Percentiles rank a stretch among this genome's conserved stretches.
Conservation (phyloP, 164 flowering plant species). For the Echeveria elegans region DNA sequence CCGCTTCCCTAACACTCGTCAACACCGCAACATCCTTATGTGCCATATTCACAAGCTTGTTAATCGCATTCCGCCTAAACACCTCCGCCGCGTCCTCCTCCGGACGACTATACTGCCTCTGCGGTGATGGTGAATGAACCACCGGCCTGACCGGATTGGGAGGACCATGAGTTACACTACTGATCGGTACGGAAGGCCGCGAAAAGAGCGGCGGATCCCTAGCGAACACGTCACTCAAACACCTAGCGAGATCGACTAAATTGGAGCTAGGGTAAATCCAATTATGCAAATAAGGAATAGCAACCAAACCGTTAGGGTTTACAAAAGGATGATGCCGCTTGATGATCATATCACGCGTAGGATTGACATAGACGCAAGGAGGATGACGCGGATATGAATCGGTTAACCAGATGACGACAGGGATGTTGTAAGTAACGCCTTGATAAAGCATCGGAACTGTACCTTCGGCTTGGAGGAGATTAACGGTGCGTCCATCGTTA, state of each 20-base stretch:
- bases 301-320: slow-evolving; percentile 62
- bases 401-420: slow-evolving; percentile 69
- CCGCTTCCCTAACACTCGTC: too few species aligned
- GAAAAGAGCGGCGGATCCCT: too few species aligned
- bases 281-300: slow-evolving; percentile 49
- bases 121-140: too few species aligned
- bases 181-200: too few species aligned
- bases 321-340: slow-evolving; percentile 66
- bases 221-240: too few species aligned
- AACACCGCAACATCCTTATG: too few species aligned
- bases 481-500: slow-evolving; percentile 80
- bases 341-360: slow-evolving; percentile 75
- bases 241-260: slow-evolving; percentile 40
- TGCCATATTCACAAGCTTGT: too few species aligned
- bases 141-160: too few species aligned
- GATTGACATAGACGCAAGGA: slow-evolving; percentile 66
- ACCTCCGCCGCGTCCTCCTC: too few species aligned
- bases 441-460: slow-evolving; percentile 69
- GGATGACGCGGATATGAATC: slow-evolving; percentile 85
- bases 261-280: slow-evolving; percentile 83
- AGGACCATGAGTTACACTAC: too few species aligned
- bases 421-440: slow-evolving; percentile 72
- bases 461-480: slow-evolving; percentile 83
- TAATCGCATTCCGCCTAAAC: too few species aligned
- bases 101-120: too few species aligned